Percentiles rank a stretch among this genome's conserved stretches.
phyloP scores from a whole-genome alignment of 305 asterid genomes.

The Fraxinus floribunda region DNA sequence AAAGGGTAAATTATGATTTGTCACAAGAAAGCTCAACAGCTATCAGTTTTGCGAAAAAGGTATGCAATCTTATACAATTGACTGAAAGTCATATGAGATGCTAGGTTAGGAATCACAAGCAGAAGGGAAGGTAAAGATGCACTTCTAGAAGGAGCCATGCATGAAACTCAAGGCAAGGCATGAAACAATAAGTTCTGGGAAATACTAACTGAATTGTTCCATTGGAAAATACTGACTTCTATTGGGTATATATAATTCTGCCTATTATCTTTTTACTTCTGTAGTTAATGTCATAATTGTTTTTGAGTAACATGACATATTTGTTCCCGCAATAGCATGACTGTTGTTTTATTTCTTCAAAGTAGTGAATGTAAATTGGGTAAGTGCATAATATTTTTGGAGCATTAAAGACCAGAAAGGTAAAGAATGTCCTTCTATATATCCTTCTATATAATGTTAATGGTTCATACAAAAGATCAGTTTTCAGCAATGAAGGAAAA shows the following conservation, averaged over 20 bases:
- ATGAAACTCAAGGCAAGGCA: not conserved
- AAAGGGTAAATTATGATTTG: not conserved
- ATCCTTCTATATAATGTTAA: not conserved
- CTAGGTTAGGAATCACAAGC: constrained; percentile 4
- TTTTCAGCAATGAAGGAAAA: not conserved
- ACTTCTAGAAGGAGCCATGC: not conserved
- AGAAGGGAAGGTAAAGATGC: not conserved
- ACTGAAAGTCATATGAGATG: not conserved
- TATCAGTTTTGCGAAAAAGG: not conserved
- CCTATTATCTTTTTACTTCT: not conserved
- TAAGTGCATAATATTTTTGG: not conserved
- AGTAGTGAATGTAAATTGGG: not conserved
- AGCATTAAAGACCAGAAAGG: not conserved
- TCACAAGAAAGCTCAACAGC: constrained; percentile 2
- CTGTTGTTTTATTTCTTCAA: not conserved
- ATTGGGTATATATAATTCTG: not conserved
- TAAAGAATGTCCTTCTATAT: not conserved
- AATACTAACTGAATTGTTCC: not conserved
- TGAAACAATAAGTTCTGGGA: not conserved
- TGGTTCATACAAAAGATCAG: not conserved
- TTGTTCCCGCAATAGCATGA: not conserved
- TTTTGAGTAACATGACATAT: not conserved
- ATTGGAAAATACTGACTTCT: not conserved
- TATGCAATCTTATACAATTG: not conserved
- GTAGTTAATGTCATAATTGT: not conserved